Evolutionary conservation across 768 basidiomycete species (phyloP), one percentile per base, ranked within the genome.

Genomic region (Mrakia frigida): DNA sequence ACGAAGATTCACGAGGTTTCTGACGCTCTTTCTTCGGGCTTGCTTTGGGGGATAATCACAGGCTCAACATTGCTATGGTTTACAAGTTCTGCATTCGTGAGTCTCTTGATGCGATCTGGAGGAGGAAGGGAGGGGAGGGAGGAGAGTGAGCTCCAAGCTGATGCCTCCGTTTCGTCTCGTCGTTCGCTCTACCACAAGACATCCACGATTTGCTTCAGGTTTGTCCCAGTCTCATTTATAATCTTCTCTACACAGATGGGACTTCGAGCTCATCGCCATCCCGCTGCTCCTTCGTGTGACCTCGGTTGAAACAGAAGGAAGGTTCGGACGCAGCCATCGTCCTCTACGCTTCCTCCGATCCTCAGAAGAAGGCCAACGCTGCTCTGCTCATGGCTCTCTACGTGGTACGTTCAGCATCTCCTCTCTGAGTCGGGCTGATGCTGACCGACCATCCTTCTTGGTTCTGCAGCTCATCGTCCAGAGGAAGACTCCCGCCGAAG

Each of bases 381-480:
- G 94, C 94, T 0, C 85, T 98, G n/a, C 85, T 98, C 37, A 92
- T 98, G 86, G 90, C 94, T 16, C 88, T 98, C 65, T 98, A 93
- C 82, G 89, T 92, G 94, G 46, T 50, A 4, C 14, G 46, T 50
- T 18, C 46, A 2, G 16, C 18, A 1, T 3, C 18, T 21, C 2
- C 46, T 50, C 46, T 21, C 2, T 0, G 5, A 18, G 11, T 50
- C 46, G 46, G 4, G 46, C 14, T 3, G 18, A 18, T 18, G 46
- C 46, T 50, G 16, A 21, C 11, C 16, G 43, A 43, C 10, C 46
- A 2, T 18, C 21, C 16, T 14, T 50, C 46, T 50, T 4, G 13
- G 1, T 50, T 21, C 46, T 50, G 18, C 46, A 50, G 46, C 90
- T 98, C 89, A 94, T 98, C 79, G 94, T 97, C 1, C 90, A 91